Percentiles rank a stretch among this genome's conserved stretches.
phyloP scores from a whole-genome alignment of 176 grass and related monocot species.

The Paspalum notatum region DNA sequence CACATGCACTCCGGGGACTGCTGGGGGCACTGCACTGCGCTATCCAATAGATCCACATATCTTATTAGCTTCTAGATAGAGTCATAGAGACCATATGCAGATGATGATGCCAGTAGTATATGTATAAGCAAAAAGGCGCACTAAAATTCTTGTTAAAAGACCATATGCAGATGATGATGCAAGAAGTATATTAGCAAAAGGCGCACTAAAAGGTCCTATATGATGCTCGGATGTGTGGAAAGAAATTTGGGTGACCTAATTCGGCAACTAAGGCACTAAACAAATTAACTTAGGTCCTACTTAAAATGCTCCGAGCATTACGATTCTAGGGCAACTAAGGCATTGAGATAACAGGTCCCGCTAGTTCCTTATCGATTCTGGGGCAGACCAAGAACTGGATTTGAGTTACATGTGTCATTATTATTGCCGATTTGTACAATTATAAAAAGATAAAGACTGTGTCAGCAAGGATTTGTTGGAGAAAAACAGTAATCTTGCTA shows the following conservation, averaged over 20 bases:
- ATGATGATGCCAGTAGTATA: no score
- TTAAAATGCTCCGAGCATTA: no score
- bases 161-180: neutral
- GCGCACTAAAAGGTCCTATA: neutral
- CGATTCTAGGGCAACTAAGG: neutral
- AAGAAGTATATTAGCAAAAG: neutral
- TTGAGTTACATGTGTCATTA: neutral
- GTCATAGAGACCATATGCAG: no score
- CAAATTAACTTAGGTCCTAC: neutral
- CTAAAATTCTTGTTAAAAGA: no score
- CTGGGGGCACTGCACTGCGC: neutral
- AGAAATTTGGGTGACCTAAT: neutral
- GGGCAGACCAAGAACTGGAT: neutral
- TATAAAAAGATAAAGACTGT: neutral
- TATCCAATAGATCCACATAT: neutral
- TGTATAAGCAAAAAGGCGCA: no score
- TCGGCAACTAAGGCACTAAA: neutral
- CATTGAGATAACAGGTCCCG: neutral
- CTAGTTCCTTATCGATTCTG: neutral
- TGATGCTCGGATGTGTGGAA: neutral
- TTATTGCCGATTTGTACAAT: neutral
- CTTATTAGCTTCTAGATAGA: neutral
- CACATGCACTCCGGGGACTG: neutral
- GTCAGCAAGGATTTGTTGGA: neutral
- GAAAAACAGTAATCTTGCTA: neutral